Percentiles rank a stretch among this genome's conserved stretches.
Evolutionary conservation across 1,284 basidiomycete genomes (phyloP).

Genomic region (Trametes polyzona): DNA sequence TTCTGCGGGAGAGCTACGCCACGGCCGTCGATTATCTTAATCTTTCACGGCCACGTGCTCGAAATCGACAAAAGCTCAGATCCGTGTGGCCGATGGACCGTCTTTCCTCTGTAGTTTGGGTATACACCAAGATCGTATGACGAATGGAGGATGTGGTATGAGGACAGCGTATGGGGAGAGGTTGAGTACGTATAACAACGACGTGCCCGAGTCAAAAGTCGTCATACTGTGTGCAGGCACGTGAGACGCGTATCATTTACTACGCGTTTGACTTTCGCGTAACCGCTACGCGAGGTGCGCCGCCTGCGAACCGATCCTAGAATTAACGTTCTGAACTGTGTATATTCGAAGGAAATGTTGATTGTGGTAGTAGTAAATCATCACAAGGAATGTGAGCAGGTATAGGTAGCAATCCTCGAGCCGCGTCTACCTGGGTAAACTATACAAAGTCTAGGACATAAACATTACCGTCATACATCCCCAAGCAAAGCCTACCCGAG

Average conservation of each 20-base stretch:
- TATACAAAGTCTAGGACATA: slow-evolving; percentile 53
- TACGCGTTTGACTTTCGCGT: slow-evolving; percentile 1
- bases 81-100: background rate
- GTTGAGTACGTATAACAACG: no score
- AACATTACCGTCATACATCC: slow-evolving; percentile 52
- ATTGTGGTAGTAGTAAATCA: background rate
- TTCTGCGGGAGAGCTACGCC: slow-evolving; percentile 16
- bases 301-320: background rate
- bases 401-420: no score
- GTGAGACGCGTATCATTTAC: slow-evolving; percentile 14
- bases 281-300: background rate
- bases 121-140: background rate
- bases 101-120: background rate
- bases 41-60: slow-evolving; percentile 28
- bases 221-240: slow-evolving; percentile 6
- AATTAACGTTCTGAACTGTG: background rate
- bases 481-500: slow-evolving; percentile 50
- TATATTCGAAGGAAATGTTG: no score
- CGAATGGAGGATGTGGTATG: background rate
- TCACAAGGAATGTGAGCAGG: no score
- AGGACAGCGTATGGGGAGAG: background rate
- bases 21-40: slow-evolving; percentile 27
- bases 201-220: slow-evolving; percentile 7
- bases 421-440: background rate
- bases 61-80: slow-evolving; percentile 18